These are phyloP conservation scores for Leccinellum rugosiceps DNA, from an alignment of 768 basidiomycete species.

Conservation along the genomic window DNA sequence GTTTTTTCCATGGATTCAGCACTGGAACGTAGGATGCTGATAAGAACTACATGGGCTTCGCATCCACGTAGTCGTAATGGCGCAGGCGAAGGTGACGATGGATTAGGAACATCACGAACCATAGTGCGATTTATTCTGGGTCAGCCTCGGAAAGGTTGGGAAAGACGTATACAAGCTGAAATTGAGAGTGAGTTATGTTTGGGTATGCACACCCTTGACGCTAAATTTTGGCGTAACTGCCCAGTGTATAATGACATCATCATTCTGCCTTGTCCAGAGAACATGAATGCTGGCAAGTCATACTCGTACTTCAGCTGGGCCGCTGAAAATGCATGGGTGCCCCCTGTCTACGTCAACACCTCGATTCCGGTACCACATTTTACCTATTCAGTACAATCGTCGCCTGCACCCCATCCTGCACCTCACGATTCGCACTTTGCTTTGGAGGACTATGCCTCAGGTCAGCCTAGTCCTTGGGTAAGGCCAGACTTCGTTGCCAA, in stretches of 20 bases:
- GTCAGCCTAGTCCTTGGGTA: constrained; percentile 60
- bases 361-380: constrained; percentile 44
- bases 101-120: constrained; percentile 75
- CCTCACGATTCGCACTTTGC: constrained; percentile 67
- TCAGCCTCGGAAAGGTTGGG: constrained; percentile 76
- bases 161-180: constrained; percentile 76
- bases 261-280: constrained; percentile 80
- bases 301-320: constrained; percentile 94
- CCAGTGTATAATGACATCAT: constrained; percentile 84
- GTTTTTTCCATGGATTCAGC: constrained; percentile 88
- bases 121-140: constrained; percentile 89
- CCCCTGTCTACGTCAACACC: constrained; percentile 60
- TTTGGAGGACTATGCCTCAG: constrained; percentile 46
- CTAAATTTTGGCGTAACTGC: background rate
- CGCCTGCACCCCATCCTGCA: constrained; percentile 57
- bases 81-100: constrained; percentile 65
- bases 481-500: constrained; percentile 92
- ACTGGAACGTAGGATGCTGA: constrained; percentile 80
- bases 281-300: constrained; percentile 96
- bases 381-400: constrained; percentile 63
- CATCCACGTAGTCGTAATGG: constrained; percentile 77
- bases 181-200: constrained; percentile 71
- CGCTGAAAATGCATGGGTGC: constrained; percentile 85
- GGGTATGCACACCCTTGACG: background rate
- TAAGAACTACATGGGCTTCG: constrained; percentile 86